A percentile compares a stretch with the other conserved stretches of the same genome.
phyloP scores from a whole-genome alignment of 2,329 filamentous ascomycete species.

The Trichocomaceae sp. region DNA sequence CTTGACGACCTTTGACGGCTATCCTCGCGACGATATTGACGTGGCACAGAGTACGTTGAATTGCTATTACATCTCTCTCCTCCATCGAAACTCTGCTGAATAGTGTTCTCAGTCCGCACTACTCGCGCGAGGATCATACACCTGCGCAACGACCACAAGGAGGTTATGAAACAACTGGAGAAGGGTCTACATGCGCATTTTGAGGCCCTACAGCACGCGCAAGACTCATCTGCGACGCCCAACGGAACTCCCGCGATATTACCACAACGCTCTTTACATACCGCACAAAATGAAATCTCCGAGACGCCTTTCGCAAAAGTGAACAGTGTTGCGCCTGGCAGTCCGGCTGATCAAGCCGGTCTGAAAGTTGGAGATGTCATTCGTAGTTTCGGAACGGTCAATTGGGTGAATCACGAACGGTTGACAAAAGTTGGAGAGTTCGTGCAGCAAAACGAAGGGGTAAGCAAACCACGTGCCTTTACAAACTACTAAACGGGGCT shows the following conservation, averaged over 20 bases:
- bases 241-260: slow-evolving; percentile 8
- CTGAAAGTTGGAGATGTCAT: slow-evolving; percentile 74
- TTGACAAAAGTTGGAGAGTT: slow-evolving; percentile 81
- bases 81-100: slow-evolving; percentile 12
- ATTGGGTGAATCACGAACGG: slow-evolving; percentile 76
- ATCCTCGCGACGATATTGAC: slow-evolving; percentile 86
- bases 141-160: slow-evolving; percentile 88
- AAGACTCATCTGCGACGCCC: slow-evolving; percentile 29
- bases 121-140: slow-evolving; percentile 83
- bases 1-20: slow-evolving; percentile 82
- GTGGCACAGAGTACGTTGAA: slow-evolving; percentile 74
- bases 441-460: slow-evolving; percentile 83
- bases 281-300: slow-evolving; percentile 28
- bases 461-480: slow-evolving; percentile 45
- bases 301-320: slow-evolving; percentile 78
- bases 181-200: slow-evolving; percentile 84
- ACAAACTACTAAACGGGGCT: background rate
- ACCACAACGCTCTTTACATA: slow-evolving; percentile 12
- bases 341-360: slow-evolving; percentile 77
- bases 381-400: slow-evolving; percentile 76
- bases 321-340: slow-evolving; percentile 69
- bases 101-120: slow-evolving; percentile 63
- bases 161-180: slow-evolving; percentile 76
- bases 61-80: background rate
- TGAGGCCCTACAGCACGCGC: slow-evolving; percentile 57